A percentile compares a stretch with the other conserved stretches of the same genome.
These are phyloP conservation scores for Eragrostis nindensis DNA, from an alignment of 176 grass and related monocot species.

Conservation along the genomic window DNA sequence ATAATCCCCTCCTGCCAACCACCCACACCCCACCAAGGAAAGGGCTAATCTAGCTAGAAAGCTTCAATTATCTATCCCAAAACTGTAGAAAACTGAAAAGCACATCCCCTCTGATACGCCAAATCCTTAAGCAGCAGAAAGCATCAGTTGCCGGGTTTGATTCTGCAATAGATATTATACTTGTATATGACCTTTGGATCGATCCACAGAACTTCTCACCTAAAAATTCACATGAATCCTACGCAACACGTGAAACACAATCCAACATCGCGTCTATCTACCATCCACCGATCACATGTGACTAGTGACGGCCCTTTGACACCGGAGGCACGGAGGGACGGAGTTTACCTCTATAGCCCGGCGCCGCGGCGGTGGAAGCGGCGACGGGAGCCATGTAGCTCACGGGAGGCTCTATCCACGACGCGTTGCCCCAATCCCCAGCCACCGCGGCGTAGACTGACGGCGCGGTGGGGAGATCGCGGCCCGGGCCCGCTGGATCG, in stretches of 20 bases:
- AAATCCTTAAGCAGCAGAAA: not conserved
- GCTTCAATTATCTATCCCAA: constrained; percentile 12
- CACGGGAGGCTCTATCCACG: constrained; percentile 64
- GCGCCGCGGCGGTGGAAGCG: not conserved
- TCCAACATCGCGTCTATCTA: not conserved
- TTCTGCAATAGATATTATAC: not conserved
- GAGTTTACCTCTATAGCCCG: constrained; percentile 24
- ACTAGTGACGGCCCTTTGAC: not conserved
- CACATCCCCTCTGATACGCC: not conserved
- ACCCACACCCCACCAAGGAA: not conserved
- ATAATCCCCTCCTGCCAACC: not conserved
- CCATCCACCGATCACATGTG: constrained; percentile 7
- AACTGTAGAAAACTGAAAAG: not conserved
- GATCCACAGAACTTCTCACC: not conserved
- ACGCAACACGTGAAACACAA: constrained; percentile 19
- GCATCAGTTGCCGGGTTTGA: too few relatives aligned
- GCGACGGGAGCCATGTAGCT: constrained; percentile 46
- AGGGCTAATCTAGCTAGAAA: not conserved
- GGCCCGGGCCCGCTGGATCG: constrained; percentile 38
- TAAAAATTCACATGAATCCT: constrained; percentile 4
- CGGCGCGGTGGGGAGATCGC: constrained; percentile 47
- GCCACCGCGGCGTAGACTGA: constrained; percentile 42
- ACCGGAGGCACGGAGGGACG: not conserved
- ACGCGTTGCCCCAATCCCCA: constrained; percentile 28
- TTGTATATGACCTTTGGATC: constrained; percentile 4